These are phyloP conservation scores for Golubevia sp. DNA, from an alignment of 1,284 basidiomycete species.

Conservation along the genomic window DNA sequence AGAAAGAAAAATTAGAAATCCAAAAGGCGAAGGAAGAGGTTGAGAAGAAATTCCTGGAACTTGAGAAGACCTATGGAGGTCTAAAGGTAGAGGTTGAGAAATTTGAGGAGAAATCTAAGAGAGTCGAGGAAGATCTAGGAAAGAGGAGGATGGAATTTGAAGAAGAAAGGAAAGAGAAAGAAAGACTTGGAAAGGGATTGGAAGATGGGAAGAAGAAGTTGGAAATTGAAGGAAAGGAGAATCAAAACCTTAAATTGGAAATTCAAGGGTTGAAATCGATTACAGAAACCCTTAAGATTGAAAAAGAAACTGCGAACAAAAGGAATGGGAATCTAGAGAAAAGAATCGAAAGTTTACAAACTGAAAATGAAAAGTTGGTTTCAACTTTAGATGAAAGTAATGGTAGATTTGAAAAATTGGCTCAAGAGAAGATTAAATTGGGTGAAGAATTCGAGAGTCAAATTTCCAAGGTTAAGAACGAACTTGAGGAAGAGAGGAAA, in stretches of 20 bases:
- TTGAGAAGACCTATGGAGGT: constrained; percentile 3
- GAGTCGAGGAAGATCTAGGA: background rate
- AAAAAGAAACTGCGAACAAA: constrained; percentile 8
- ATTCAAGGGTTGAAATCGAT: constrained; percentile 8
- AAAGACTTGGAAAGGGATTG: background rate
- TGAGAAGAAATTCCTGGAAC: constrained; percentile 13
- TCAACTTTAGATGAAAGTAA: constrained; percentile 16
- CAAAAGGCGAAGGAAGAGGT: constrained; percentile 4
- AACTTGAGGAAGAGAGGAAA: too few species aligned
- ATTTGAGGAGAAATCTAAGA: background rate
- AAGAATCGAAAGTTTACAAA: constrained; percentile 11
- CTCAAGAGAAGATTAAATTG: constrained; percentile 13
- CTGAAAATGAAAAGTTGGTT: constrained; percentile 19
- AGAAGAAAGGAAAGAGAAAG: background rate
- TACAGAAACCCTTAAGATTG: constrained; percentile 13
- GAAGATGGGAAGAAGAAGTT: background rate
- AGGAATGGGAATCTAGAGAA: constrained; percentile 15
- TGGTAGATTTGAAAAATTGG: constrained; percentile 14
- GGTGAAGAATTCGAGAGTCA: constrained; percentile 7
- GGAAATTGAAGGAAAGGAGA: constrained; percentile 11
- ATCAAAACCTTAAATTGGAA: constrained; percentile 4
- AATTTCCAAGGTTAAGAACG: too few species aligned
- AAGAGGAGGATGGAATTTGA: background rate
- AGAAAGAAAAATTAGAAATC: constrained; percentile 6
- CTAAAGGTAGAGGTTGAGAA: constrained; percentile 6